Conservation (phyloP, 2,329 filamentous ascomycete species). For the Penicillium sp. region DNA sequence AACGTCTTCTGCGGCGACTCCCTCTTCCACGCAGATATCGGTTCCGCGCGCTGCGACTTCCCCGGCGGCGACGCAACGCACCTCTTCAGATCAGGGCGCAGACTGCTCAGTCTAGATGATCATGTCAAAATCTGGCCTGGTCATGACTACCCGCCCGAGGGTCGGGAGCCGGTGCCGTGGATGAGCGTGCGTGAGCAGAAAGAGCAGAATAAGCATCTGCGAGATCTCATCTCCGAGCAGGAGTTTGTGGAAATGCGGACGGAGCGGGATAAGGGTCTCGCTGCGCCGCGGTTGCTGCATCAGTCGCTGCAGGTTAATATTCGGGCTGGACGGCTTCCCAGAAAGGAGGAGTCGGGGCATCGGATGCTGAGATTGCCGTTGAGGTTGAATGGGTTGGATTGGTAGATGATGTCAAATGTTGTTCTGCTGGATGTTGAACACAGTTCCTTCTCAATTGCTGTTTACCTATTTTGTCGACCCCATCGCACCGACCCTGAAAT, state of each 20-base stretch:
- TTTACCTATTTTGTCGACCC: background rate
- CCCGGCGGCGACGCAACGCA: slow-evolving; percentile 52
- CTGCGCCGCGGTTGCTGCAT: slow-evolving; percentile 53
- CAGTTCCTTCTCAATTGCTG: background rate
- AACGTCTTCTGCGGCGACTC: slow-evolving; percentile 58
- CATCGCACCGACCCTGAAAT: background rate
- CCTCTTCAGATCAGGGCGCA: slow-evolving; percentile 50
- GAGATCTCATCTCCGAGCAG: slow-evolving; percentile 43
- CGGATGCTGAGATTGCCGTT: slow-evolving; percentile 36
- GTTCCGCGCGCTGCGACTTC: slow-evolving; percentile 58
- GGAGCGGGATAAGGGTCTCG: slow-evolving; percentile 49
- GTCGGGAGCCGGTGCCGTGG: slow-evolving; percentile 42
- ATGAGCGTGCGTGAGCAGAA: slow-evolving; percentile 52
- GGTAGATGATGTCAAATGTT: slow-evolving; percentile 16
- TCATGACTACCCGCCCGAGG: slow-evolving; percentile 56
- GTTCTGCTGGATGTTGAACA: background rate
- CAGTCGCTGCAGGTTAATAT: slow-evolving; percentile 58
- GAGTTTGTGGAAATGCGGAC: slow-evolving; percentile 50
- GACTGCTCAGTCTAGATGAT: slow-evolving; percentile 47
- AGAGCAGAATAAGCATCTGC: slow-evolving; percentile 53
- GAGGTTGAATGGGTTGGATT: slow-evolving; percentile 26
- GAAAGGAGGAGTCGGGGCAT: slow-evolving; percentile 23
- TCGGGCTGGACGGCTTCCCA: slow-evolving; percentile 51
- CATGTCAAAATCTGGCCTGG: slow-evolving; percentile 56
- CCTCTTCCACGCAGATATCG: slow-evolving; percentile 56